Evolutionary conservation across 169 alveolate species (phyloP), one percentile per base, ranked within the genome.

Genomic region (Pseudocohnilembus persalinus): DNA sequence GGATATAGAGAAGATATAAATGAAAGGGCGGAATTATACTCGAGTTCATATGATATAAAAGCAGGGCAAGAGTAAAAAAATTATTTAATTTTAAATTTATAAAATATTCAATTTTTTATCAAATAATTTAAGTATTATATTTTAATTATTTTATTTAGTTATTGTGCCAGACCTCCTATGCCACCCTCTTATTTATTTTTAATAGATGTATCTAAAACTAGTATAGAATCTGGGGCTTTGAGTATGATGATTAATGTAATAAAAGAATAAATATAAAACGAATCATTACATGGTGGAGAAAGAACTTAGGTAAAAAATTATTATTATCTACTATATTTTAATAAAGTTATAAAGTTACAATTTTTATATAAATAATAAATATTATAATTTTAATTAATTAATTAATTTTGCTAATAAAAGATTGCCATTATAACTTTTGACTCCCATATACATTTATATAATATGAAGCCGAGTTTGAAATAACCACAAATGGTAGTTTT

Each of bases 391-490:
- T 1, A 6, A 73, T 73, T 16, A 20, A 20, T 64, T 64, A 20
- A 20, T 20, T 20, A 20, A 64, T 64, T 64, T 64, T 64, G 16
- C 16, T 20, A 64, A 0, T 31, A 24, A 31, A 0, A 75, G 78
- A 68, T 85, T 30, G 92, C 94, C 0, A 88, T 95, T 73, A 82
- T 95, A 33, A 91, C 97, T 0, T 95, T 83, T 87, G 97, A 95
- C 76, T 80, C 88, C 15, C 80, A 87, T 29, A 90, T 95, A n/a
- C 95, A 95, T 82, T 88, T 92, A 81, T 95, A 91, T 79, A 90
- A 90, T 82, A 87, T 93, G 31, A 89, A 92, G 81, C 65, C 88
- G 30, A 88, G 87, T 31, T 83, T 89, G 68, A 93, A 92, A 64
- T 82, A 90, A 74, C 93, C 95, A 63, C 84, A 90, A 63, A 93